Percentiles rank a stretch among this genome's conserved stretches.
Conservation (phyloP, 176 grass and related monocot species). For the Musa itinerans region DNA sequence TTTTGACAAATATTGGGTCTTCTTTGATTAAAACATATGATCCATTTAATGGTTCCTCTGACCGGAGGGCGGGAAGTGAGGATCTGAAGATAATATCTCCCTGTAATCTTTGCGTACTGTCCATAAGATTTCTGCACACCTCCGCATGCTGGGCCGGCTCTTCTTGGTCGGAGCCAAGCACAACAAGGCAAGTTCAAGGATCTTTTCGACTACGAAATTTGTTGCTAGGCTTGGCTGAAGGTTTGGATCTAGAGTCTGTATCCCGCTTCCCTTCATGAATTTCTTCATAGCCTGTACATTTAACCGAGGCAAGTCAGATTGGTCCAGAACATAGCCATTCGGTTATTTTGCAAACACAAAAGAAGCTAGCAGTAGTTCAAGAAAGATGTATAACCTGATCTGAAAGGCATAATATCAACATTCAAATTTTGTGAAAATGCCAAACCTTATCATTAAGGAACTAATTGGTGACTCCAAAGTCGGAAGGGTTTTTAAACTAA, state of each 20-base stretch:
- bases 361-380: not conserved
- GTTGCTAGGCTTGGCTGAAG: slow-evolving; percentile 33
- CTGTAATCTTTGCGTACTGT: slow-evolving; percentile 69
- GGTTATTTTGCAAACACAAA: not conserved
- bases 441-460: too few species aligned
- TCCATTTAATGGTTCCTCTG: too few species aligned
- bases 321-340: not conserved
- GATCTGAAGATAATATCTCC: slow-evolving; percentile 8
- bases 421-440: too few species aligned
- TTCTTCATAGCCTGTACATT: slow-evolving; percentile 56
- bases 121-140: slow-evolving; percentile 66
- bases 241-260: slow-evolving; percentile 52
- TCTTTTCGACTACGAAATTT: slow-evolving; percentile 46
- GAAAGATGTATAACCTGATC: too few species aligned
- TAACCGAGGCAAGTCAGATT: not conserved
- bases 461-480: too few species aligned
- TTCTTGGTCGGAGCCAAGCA: slow-evolving; percentile 56
- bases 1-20: too few species aligned
- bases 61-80: not conserved
- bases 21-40: too few species aligned
- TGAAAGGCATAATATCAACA: too few species aligned
- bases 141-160: slow-evolving; percentile 55
- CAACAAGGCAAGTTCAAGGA: slow-evolving; percentile 47
- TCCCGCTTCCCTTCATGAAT: slow-evolving; percentile 46
- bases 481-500: too few species aligned